Evolutionary conservation across 495 filamentous ascomycete genomes (phyloP).

Genomic region (Oidiodendron maius): DNA sequence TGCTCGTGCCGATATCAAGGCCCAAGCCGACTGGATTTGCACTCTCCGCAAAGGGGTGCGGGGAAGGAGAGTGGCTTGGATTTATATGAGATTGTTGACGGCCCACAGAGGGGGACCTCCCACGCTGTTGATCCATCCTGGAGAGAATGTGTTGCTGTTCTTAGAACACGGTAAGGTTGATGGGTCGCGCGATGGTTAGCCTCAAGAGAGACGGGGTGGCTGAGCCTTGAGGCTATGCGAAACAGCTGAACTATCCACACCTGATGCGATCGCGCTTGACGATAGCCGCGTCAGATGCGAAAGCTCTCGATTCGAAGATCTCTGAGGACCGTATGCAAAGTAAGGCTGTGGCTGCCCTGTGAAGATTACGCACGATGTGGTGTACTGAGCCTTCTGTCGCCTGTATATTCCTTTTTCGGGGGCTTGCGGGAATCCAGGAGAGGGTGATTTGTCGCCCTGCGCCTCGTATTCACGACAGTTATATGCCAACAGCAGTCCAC

Average conservation of each 20-base stretch:
- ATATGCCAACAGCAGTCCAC: no score
- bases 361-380: no score
- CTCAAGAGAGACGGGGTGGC: conserved; percentile 18
- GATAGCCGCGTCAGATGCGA: conserved; percentile 2
- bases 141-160: conserved; percentile 20
- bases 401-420: no score
- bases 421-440: no score
- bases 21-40: conserved; percentile 18
- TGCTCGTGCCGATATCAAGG: conserved; percentile 14
- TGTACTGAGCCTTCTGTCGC: no score
- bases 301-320: conserved; percentile 3
- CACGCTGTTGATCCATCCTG: conserved; percentile 26
- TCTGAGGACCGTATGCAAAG: no score
- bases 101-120: conserved; percentile 22
- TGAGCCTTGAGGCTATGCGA: conserved; percentile 23
- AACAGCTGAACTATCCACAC: conserved; percentile 14
- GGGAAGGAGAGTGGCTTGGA: conserved; percentile 15
- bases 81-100: conserved; percentile 25
- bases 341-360: no score
- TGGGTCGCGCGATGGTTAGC: conserved; percentile 5
- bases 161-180: conserved; percentile 20
- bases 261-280: conserved; percentile 2
- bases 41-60: conserved; percentile 18
- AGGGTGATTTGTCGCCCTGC: no score
- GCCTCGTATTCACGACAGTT: no score